Evolutionary conservation across 2,329 filamentous ascomycete genomes (phyloP).

Genomic region (Coleophoma crateriformis): DNA sequence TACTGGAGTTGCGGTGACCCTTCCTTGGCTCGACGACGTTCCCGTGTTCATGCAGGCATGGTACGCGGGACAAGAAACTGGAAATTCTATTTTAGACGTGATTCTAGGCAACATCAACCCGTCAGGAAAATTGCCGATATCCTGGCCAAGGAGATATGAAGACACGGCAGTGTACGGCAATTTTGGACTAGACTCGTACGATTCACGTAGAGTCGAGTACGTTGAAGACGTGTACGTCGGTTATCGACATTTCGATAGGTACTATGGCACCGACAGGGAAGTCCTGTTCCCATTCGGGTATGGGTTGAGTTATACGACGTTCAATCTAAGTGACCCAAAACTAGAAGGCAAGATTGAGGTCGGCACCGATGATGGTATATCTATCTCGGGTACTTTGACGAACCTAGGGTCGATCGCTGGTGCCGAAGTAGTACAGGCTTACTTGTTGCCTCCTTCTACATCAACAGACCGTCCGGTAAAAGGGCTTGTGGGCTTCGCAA

Average conservation of each 20-base stretch:
- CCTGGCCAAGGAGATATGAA: constrained; percentile 2
- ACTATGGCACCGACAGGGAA: constrained; percentile 38
- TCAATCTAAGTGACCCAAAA: constrained; percentile 22
- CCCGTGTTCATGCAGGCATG: constrained; percentile 33
- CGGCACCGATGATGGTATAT: neutral
- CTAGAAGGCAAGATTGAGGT: neutral
- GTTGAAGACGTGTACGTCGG: constrained; percentile 60
- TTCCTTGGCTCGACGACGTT: constrained; percentile 3
- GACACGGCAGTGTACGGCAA: constrained; percentile 4
- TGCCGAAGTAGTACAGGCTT: constrained; percentile 14
- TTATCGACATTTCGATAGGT: constrained; percentile 52
- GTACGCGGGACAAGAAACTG: constrained; percentile 62
- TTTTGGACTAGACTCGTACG: constrained; percentile 51
- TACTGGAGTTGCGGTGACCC: neutral
- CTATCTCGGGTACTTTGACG: neutral
- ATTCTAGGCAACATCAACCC: constrained; percentile 32
- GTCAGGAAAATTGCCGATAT: constrained; percentile 9
- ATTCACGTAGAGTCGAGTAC: constrained; percentile 54
- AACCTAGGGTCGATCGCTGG: neutral
- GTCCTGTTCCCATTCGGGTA: constrained; percentile 59
- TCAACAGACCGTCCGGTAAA: neutral
- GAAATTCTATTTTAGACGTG: constrained; percentile 57
- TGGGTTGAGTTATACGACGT: constrained; percentile 56
- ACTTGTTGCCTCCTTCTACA: constrained; percentile 4
- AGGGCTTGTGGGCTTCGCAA: constrained; percentile 1